A percentile compares a stretch with the other conserved stretches of the same genome.
Evolutionary conservation across 1,139 yeast species (phyloP).

Genomic region (Magnusiomyces suaveolens): DNA sequence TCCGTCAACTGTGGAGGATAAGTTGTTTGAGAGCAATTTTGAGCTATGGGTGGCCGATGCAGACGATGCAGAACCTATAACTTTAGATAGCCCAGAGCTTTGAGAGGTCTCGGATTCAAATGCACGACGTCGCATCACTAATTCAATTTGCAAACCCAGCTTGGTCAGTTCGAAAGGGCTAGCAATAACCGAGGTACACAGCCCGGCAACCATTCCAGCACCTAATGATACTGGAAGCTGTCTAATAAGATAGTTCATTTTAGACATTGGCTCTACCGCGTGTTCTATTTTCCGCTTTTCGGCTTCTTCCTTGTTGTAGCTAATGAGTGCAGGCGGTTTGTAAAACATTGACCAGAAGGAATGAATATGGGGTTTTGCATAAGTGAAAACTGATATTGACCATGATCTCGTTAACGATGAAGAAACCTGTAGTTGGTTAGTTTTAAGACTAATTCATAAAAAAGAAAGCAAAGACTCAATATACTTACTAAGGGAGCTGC

Average conservation of each 20-base stretch:
- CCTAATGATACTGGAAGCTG: slow-evolving; percentile 58
- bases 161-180: slow-evolving; percentile 85
- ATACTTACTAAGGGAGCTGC: slow-evolving; percentile 22
- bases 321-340: slow-evolving; percentile 13
- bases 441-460: no score
- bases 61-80: slow-evolving; percentile 1
- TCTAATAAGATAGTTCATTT: slow-evolving; percentile 31
- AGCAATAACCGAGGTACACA: slow-evolving; percentile 54
- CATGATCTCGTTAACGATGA: slow-evolving; percentile 23
- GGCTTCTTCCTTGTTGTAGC: background rate
- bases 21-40: background rate
- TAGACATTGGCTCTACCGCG: background rate
- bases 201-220: slow-evolving; percentile 63
- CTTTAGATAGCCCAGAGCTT: slow-evolving; percentile 8
- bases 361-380: slow-evolving; percentile 40
- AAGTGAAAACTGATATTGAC: slow-evolving; percentile 58
- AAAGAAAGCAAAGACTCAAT: no score
- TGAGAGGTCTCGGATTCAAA: slow-evolving; percentile 28
- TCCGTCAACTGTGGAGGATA: background rate
- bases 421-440: slow-evolving; percentile 15
- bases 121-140: slow-evolving; percentile 36
- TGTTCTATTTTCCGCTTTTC: background rate
- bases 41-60: background rate
- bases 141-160: slow-evolving; percentile 61
- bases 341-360: slow-evolving; percentile 20